Conservation (phyloP, 768 basidiomycete species). For the Cyathus striatus region DNA sequence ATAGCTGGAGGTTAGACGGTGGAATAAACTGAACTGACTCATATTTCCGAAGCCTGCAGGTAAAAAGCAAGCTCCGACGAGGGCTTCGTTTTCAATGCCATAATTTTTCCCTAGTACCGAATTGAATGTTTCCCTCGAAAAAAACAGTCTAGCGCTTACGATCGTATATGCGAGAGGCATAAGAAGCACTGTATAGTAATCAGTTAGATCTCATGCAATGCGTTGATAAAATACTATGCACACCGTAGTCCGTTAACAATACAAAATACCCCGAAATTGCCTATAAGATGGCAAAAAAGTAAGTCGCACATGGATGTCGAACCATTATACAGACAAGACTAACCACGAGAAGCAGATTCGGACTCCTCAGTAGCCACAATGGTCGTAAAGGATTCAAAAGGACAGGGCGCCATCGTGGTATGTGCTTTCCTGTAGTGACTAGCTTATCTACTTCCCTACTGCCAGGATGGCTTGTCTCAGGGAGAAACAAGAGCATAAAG, state of each 20-base stretch:
- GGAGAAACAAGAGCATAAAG: no score
- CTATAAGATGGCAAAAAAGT: not conserved
- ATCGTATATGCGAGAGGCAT: no score
- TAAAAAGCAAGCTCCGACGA: conserved; percentile 57
- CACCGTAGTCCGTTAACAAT: conserved; percentile 1
- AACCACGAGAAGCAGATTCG: not conserved
- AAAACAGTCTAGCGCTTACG: not conserved
- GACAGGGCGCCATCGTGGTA: no score
- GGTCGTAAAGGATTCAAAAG: not conserved
- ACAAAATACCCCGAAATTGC: not conserved
- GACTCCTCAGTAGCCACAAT: not conserved
- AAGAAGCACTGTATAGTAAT: no score
- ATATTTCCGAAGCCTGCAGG: conserved; percentile 59
- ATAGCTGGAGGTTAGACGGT: not conserved
- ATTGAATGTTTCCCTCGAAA: not conserved
- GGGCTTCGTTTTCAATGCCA: conserved; percentile 47
- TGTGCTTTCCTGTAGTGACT: no score
- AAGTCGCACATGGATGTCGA: not conserved
- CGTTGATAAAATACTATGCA: not conserved
- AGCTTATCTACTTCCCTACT: conserved; percentile 38
- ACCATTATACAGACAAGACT: not conserved
- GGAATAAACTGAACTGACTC: conserved; percentile 26
- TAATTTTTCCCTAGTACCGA: conserved; percentile 56
- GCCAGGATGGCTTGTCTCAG: no score
- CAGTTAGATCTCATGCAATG: conserved; percentile 2